Evolutionary conservation across 31 red algal genomes (phyloP), one percentile per base, ranked within the genome.

Genomic region (Endocladia muricata): DNA sequence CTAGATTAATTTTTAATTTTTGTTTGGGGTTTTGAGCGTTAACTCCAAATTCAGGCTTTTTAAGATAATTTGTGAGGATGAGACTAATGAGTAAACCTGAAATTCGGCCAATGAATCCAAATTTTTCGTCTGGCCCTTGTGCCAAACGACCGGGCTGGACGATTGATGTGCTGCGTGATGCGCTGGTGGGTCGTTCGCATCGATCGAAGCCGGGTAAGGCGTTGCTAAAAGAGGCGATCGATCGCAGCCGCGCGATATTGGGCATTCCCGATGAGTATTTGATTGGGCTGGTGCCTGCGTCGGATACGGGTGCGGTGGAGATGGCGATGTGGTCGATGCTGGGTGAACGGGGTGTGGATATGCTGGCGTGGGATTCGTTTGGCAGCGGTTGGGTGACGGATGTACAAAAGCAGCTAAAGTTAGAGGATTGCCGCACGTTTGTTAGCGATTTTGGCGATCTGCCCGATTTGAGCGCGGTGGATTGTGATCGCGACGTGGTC

Each of bases 301-400:
- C 67, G 22, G 95, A 98, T 39, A 98, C 95, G 44, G 95, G 95
- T 48, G 95, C 95, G 3, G 81, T 94, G 32, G 95, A 98, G 67
- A 98, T 98, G 95, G 91, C 91, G 17, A 93, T 98, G 87, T 98
- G 95, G 95, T 81, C 51, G 41, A 82, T 98, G 86, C 80, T 98
- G 37, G 95, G 95, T 7, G 37, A 60, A 22, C 59, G 49, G 11
- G 79, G 79, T 4, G 84, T 98, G 25, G 95, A 98, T 44, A 72
- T 98, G 21, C 91, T 85, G 37, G 74, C 94, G 47, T 98, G 95
- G 95, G 95, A 98, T 71, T 87, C 80, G 9, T 98, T 98, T 84
- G 95, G 95, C 32, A 93, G 90, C 76, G 95, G 93, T 41, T 98
- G 95, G 95, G 28, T 87, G 7, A 77, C 72, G 2, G 95, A 98